phyloP scores from a whole-genome alignment of 345 rosid species.

The Gossypium bickii region DNA sequence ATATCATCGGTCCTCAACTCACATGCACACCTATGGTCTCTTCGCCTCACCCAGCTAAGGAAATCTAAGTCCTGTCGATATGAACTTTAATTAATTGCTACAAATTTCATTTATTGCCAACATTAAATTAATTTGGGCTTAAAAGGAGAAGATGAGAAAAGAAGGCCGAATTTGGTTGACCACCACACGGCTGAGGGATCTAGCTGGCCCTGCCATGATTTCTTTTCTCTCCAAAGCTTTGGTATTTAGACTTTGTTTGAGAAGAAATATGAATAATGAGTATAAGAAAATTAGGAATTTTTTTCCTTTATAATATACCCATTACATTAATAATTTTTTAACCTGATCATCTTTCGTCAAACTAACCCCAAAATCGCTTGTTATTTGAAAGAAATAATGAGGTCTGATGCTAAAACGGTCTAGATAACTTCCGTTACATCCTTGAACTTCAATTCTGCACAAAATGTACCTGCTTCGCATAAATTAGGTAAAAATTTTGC shows the following conservation, averaged over 20 bases:
- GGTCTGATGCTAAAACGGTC: not conserved
- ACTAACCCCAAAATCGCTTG: not conserved
- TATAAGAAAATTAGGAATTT: no score
- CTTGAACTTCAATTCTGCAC: not conserved
- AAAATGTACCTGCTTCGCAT: not conserved
- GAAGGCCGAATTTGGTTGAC: not conserved
- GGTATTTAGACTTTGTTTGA: no score
- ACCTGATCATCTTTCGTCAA: not conserved
- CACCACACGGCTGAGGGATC: not conserved
- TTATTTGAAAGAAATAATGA: not conserved
- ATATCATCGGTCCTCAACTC: not conserved
- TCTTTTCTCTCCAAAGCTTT: no score
- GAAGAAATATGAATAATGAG: no score
- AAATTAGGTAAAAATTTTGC: not conserved
- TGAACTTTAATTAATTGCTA: not conserved
- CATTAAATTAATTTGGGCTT: not conserved
- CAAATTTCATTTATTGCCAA: not conserved
- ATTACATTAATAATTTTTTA: not conserved
- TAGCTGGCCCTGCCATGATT: no score
- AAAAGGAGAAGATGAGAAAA: not conserved
- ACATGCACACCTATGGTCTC: not conserved
- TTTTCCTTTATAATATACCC: no score
- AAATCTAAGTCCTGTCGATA: not conserved
- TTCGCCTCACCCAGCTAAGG: not conserved
- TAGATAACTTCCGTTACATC: not conserved